Evolutionary conservation across 2,329 filamentous ascomycete genomes (phyloP).

Genomic region (Ophioceras dolichostomum): DNA sequence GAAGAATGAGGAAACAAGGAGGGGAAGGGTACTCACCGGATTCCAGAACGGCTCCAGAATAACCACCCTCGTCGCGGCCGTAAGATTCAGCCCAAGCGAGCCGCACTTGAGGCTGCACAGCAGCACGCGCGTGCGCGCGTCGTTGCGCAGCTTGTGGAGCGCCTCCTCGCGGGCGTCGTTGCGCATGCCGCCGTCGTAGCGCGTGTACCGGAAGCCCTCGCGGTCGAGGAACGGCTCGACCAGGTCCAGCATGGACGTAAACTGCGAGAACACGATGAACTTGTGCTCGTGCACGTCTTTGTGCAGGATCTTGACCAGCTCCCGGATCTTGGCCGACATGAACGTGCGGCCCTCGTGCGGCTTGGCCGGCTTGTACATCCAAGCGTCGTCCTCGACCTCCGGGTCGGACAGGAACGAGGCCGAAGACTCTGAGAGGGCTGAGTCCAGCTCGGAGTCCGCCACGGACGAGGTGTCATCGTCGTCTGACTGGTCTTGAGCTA

Average conservation of each 20-base stretch:
- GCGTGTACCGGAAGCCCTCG: slow-evolving; percentile 64
- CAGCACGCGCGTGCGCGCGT: slow-evolving; percentile 65
- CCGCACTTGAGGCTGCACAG: slow-evolving; percentile 93
- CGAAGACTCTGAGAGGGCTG: slow-evolving; percentile 12
- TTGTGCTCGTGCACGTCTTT: slow-evolving; percentile 75
- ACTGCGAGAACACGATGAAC: slow-evolving; percentile 97
- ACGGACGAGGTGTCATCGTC: slow-evolving; percentile 11
- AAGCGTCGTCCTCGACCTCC: slow-evolving; percentile 3
- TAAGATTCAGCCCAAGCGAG: slow-evolving; percentile 84
- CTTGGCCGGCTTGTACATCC: slow-evolving; percentile 1
- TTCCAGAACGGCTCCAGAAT: slow-evolving; percentile 99
- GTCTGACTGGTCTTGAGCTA: not conserved
- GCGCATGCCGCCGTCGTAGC: slow-evolving; percentile 91
- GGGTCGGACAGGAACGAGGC: slow-evolving; percentile 10
- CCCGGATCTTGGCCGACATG: slow-evolving; percentile 82
- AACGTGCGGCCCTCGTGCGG: slow-evolving; percentile 15
- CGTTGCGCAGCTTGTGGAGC: slow-evolving; percentile 61
- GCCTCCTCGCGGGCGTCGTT: slow-evolving; percentile 88
- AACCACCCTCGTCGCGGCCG: slow-evolving; percentile 82
- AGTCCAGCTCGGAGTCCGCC: slow-evolving; percentile 26
- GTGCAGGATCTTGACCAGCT: slow-evolving; percentile 69
- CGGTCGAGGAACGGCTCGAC: slow-evolving; percentile 80
- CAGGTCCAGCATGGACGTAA: slow-evolving; percentile 95
- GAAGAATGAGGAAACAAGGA: no score
- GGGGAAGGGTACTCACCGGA: slow-evolving; percentile 37